Percentiles rank a stretch among this genome's conserved stretches.
Evolutionary conservation across 805 yeast species (phyloP).

Genomic region (Ogataea haglerorum): DNA sequence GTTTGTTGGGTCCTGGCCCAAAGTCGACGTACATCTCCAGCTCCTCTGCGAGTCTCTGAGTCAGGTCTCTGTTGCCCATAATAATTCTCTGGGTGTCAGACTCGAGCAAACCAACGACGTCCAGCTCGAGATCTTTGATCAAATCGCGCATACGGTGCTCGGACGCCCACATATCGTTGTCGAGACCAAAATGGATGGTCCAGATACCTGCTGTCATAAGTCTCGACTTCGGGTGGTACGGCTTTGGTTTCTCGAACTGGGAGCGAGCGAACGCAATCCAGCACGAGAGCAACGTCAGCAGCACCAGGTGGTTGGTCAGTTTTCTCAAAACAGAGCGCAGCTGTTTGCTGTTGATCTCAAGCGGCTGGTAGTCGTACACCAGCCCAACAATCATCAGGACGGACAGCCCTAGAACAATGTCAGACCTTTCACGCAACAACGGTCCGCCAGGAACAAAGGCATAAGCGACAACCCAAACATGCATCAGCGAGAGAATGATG

Average conservation of each 20-base stretch:
- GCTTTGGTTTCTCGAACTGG: constrained; percentile 58
- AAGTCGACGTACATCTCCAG: constrained; percentile 92
- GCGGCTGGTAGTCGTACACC: constrained; percentile 28
- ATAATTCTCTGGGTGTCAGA: constrained; percentile 90
- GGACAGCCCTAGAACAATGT: constrained; percentile 60
- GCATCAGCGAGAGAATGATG: constrained; percentile 63
- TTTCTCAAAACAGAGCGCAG: constrained; percentile 14
- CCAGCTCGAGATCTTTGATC: constrained; percentile 81
- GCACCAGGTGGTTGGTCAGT: constrained; percentile 24
- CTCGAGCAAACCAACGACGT: constrained; percentile 86
- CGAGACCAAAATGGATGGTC: constrained; percentile 97
- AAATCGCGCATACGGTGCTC: constrained; percentile 86
- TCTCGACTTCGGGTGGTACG: constrained; percentile 66
- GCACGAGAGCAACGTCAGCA: constrained; percentile 45
- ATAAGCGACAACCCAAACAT: constrained; percentile 97
- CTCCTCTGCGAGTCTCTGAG: constrained; percentile 88
- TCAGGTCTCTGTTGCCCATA: constrained; percentile 93
- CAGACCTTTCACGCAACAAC: constrained; percentile 82
- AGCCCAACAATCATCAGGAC: constrained; percentile 51
- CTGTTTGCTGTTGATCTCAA: constrained; percentile 6
- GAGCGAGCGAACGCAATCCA: constrained; percentile 54
- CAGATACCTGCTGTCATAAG: constrained; percentile 93
- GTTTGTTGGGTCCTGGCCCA: constrained; percentile 97
- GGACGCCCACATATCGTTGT: constrained; percentile 97
- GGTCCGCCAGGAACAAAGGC: constrained; percentile 98